A percentile compares a stretch with the other conserved stretches of the same genome.
phyloP scores from a whole-genome alignment of 805 yeast species.

The Candida awuae region DNA sequence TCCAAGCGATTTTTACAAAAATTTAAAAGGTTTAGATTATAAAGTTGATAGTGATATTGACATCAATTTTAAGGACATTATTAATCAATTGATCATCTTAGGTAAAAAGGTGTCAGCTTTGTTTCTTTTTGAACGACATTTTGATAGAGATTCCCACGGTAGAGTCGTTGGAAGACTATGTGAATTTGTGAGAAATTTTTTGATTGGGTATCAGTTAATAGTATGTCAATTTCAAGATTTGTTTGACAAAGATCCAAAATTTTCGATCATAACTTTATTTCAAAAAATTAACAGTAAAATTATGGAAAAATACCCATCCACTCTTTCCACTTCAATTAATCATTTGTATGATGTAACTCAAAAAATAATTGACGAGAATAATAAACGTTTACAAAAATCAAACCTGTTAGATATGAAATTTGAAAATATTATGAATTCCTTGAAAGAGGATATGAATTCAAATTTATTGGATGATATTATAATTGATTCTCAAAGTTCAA shows the following conservation, averaged over 20 bases:
- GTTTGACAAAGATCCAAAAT: conserved; percentile 39
- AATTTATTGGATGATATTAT: conserved; percentile 37
- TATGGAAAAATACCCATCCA: conserved; percentile 8
- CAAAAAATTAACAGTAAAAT: conserved; percentile 32
- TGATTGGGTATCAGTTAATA: conserved; percentile 30
- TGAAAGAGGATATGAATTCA: conserved; percentile 30
- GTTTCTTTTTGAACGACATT: conserved; percentile 50
- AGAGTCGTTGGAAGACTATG: conserved; percentile 68
- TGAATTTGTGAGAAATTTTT: conserved; percentile 41
- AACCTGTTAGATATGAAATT: conserved; percentile 23
- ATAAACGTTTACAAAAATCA: conserved; percentile 30
- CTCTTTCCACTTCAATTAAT: conserved; percentile 32
- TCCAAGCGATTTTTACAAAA: conserved; percentile 32
- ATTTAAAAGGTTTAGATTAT: conserved; percentile 66
- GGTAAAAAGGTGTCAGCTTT: conserved; percentile 62
- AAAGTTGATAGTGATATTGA: conserved; percentile 66
- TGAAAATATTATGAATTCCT: conserved; percentile 27
- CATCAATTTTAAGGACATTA: conserved; percentile 60
- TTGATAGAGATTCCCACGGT: conserved; percentile 53
- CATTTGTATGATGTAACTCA: conserved; percentile 50
- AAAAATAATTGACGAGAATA: conserved; percentile 42
- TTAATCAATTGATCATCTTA: conserved; percentile 48
- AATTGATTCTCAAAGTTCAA: conserved; percentile 44
- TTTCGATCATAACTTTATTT: conserved; percentile 54
- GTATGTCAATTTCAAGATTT: conserved; percentile 43